Evolutionary conservation across 805 yeast species (phyloP).

Genomic region (Saturnispora saitoi): DNA sequence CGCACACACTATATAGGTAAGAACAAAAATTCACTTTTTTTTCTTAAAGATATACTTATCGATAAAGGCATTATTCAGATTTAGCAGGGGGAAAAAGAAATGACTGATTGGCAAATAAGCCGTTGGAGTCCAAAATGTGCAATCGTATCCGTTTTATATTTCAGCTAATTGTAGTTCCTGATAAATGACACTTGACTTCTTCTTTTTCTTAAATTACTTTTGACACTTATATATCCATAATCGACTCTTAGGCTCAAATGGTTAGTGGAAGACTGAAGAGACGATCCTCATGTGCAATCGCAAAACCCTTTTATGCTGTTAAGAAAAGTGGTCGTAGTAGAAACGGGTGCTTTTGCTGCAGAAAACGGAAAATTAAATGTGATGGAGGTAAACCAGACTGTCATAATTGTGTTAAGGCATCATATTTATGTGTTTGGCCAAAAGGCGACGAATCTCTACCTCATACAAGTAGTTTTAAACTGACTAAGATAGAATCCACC

Average conservation of each 20-base stretch:
- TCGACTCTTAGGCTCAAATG: background rate
- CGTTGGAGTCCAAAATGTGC: background rate
- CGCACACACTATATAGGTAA: no score
- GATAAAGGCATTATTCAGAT: background rate
- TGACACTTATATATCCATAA: no score
- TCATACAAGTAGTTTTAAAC: slow-evolving; percentile 13
- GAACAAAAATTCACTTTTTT: no score
- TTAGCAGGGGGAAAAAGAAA: background rate
- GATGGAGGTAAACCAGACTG: slow-evolving; percentile 20
- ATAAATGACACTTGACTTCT: no score
- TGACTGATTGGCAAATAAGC: background rate
- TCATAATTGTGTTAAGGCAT: slow-evolving; percentile 11
- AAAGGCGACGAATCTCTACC: slow-evolving; percentile 13
- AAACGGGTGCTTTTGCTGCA: slow-evolving; percentile 23
- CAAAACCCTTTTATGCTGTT: background rate
- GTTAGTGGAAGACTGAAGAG: background rate
- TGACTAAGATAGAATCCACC: slow-evolving; percentile 11
- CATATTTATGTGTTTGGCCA: slow-evolving; percentile 17
- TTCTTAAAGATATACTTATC: no score
- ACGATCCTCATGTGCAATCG: background rate
- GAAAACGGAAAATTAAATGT: slow-evolving; percentile 23
- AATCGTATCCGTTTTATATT: background rate
- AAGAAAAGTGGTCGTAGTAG: slow-evolving; percentile 7
- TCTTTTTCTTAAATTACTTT: no score
- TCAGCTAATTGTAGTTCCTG: no score